Percentiles rank a stretch among this genome's conserved stretches.
Evolutionary conservation across 306 rosid genomes (phyloP).

Genomic region (Quercus glauca): DNA sequence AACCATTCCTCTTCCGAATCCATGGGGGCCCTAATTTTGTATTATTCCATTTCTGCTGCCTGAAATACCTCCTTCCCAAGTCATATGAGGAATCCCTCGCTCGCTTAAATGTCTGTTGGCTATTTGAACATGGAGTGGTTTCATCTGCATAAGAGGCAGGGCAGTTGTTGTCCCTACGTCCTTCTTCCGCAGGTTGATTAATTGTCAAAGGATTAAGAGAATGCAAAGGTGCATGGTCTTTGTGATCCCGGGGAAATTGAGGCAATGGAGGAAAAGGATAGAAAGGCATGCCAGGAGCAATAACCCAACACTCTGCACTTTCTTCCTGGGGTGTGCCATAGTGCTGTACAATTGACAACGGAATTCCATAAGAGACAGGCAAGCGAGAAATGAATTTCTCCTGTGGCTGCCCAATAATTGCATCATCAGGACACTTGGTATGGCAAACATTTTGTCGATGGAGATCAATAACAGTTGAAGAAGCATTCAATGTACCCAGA

Average conservation of each 20-base stretch:
- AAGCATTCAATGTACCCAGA: slow-evolving; percentile 34
- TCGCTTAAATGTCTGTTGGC: slow-evolving; percentile 39
- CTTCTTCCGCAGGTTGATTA: slow-evolving; percentile 39
- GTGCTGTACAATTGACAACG: slow-evolving; percentile 60
- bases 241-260: slow-evolving; percentile 47
- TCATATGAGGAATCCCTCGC: slow-evolving; percentile 53
- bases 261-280: slow-evolving; percentile 92
- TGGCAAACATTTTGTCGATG: slow-evolving; percentile 29
- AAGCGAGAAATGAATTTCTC: slow-evolving; percentile 65
- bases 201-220: slow-evolving; percentile 19
- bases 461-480: slow-evolving; percentile 28
- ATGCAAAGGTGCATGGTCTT: slow-evolving; percentile 39
- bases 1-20: slow-evolving; percentile 41
- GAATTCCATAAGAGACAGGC: slow-evolving; percentile 87
- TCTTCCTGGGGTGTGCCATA: slow-evolving; percentile 58
- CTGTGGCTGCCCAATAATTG: slow-evolving; percentile 64
- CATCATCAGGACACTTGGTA: slow-evolving; percentile 31
- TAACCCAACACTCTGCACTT: slow-evolving; percentile 54
- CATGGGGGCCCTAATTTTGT: slow-evolving; percentile 56
- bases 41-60: slow-evolving; percentile 87
- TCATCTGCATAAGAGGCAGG: slow-evolving; percentile 43
- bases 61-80: slow-evolving; percentile 64
- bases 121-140: slow-evolving; percentile 31
- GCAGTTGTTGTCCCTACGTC: slow-evolving; percentile 24
- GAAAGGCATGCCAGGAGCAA: slow-evolving; percentile 93